A percentile compares a stretch with the other conserved stretches of the same genome.
phyloP scores from a whole-genome alignment of 2,329 filamentous ascomycete species.

The Nannizzia gypsea region DNA sequence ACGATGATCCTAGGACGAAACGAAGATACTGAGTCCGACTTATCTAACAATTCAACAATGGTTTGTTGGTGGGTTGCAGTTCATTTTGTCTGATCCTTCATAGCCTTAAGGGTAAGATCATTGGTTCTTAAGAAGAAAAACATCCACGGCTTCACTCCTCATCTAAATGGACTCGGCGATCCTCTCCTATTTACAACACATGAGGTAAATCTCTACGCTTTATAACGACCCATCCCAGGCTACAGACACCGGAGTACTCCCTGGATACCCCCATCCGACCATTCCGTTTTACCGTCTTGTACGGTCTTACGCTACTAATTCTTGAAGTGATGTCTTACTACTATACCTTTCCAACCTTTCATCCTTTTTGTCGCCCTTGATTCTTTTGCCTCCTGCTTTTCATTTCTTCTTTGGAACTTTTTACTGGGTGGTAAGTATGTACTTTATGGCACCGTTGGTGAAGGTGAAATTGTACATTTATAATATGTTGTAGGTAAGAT shows the following conservation, averaged over 20 bases:
- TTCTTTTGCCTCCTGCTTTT: conserved; percentile 17
- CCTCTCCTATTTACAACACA: not conserved
- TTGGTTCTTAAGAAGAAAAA: conserved; percentile 1
- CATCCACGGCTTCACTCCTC: not conserved
- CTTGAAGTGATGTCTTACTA: conserved; percentile 4
- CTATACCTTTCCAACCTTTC: not conserved
- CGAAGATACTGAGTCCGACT: conserved; percentile 43
- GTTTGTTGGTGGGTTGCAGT: conserved; percentile 37
- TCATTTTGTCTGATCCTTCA: conserved; percentile 17
- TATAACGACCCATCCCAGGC: not conserved
- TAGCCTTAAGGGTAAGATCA: conserved; percentile 28
- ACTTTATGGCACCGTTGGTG: conserved; percentile 21
- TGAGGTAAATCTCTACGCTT: not conserved
- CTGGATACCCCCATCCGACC: not conserved
- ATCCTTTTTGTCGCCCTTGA: conserved; percentile 8
- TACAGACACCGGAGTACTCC: not conserved
- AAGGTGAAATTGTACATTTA: conserved; percentile 5
- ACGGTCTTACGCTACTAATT: not conserved
- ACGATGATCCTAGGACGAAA: conserved; percentile 60
- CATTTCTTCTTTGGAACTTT: conserved; percentile 18
- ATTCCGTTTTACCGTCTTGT: not conserved
- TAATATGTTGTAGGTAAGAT: conserved; percentile 28
- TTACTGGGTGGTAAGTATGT: conserved; percentile 31
- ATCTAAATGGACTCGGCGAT: not conserved
- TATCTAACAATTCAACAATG: conserved; percentile 17